A percentile compares a stretch with the other conserved stretches of the same genome.
These are phyloP conservation scores for Quercus phellos DNA, from an alignment of 331 rosid genomes.

Conservation along the genomic window DNA sequence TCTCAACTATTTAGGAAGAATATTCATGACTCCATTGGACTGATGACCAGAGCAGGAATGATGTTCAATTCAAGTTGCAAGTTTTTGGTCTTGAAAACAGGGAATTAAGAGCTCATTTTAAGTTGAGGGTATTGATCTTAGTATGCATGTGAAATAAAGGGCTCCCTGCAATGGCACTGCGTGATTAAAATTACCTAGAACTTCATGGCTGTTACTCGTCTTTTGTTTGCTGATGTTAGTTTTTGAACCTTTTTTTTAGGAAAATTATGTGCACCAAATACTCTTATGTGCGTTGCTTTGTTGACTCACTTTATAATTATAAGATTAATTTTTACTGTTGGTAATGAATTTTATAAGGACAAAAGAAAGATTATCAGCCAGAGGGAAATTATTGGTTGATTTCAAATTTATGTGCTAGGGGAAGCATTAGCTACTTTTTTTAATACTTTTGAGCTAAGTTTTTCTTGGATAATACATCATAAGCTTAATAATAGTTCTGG, in stretches of 20 bases:
- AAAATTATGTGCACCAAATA: constrained; percentile 14
- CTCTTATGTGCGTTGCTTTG: constrained; percentile 8
- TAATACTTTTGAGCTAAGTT: background rate
- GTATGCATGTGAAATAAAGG: background rate
- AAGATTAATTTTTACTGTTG: constrained; percentile 1
- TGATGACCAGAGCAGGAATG: background rate
- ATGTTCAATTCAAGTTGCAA: background rate
- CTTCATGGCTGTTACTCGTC: constrained; percentile 13
- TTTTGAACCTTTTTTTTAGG: background rate
- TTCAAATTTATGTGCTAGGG: background rate
- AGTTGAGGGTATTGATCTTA: background rate
- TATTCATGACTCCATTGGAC: background rate
- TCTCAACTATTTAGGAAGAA: background rate
- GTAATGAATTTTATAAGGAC: constrained; percentile 5
- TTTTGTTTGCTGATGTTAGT: constrained; percentile 8
- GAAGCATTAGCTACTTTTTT: background rate
- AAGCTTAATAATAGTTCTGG: background rate
- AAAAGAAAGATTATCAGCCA: background rate
- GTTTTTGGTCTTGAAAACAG: constrained; percentile 5
- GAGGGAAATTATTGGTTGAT: background rate
- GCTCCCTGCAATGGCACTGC: background rate
- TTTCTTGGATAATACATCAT: background rate
- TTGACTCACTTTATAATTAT: constrained; percentile 2
- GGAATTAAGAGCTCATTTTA: constrained; percentile 14
- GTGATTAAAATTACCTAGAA: background rate